Evolutionary conservation across 345 rosid species (phyloP).

Genomic region (Moricandia moricandioides): DNA sequence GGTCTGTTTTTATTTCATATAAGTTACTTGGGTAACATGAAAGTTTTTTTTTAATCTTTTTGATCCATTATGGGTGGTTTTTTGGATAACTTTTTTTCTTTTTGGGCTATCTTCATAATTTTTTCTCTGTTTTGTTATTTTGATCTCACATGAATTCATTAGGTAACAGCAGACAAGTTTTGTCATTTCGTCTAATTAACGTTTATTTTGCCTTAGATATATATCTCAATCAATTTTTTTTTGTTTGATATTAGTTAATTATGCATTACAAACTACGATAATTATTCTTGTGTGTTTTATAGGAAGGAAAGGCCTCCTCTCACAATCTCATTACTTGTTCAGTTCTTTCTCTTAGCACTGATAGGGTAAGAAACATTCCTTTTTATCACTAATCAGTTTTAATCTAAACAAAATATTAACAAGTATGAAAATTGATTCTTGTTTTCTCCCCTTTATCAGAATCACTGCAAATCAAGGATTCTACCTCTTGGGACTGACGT

Average conservation of each 20-base stretch:
- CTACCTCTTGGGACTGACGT: constrained; percentile 63
- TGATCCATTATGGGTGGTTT: no score
- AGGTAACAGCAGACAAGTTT: not conserved
- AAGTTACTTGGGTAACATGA: no score
- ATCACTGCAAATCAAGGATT: constrained; percentile 81
- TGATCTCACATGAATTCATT: not conserved
- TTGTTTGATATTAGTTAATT: no score
- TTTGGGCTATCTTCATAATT: no score
- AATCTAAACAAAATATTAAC: not conserved
- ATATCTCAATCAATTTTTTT: not conserved
- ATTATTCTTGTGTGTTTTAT: constrained; percentile 14
- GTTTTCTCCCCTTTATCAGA: constrained; percentile 34
- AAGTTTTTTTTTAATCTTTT: no score
- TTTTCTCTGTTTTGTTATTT: no score
- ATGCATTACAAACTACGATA: no score
- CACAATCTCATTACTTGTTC: constrained; percentile 51
- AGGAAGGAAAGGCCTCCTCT: constrained; percentile 77
- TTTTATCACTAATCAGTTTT: not conserved
- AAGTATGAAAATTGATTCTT: not conserved
- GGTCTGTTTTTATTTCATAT: not conserved
- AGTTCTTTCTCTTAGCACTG: constrained; percentile 66
- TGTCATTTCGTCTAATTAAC: not conserved
- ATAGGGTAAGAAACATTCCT: constrained; percentile 48
- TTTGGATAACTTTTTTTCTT: no score
- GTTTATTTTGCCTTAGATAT: not conserved